A percentile compares a stretch with the other conserved stretches of the same genome.
phyloP scores from a whole-genome alignment of 164 flowering plant species.

The Vitis cinerea region DNA sequence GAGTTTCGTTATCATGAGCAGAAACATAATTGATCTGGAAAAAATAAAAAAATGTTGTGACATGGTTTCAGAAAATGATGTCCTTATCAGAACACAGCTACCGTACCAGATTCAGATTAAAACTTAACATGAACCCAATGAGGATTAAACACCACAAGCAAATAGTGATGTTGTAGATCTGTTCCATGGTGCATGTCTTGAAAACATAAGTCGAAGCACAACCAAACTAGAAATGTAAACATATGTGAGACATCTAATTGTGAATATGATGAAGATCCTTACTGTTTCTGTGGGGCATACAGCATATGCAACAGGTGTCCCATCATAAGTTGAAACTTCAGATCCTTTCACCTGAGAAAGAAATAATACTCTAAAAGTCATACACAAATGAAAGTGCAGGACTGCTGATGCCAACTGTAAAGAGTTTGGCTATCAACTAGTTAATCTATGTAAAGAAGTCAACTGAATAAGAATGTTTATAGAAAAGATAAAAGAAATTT shows the following conservation, averaged over 20 bases:
- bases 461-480: too few species aligned
- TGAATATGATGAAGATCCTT: conserved; percentile 17
- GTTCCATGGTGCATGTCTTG: background rate
- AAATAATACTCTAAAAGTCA: background rate
- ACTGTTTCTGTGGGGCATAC: conserved; percentile 78
- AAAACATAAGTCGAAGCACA: background rate
- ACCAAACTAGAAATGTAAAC: background rate
- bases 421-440: too few species aligned
- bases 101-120: too few species aligned
- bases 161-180: background rate
- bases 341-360: conserved; percentile 77
- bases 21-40: conserved; percentile 84
- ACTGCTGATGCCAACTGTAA: too few species aligned
- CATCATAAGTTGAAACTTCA: conserved; percentile 66
- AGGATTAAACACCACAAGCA: background rate
- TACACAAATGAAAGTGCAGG: too few species aligned
- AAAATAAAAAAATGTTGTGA: conserved; percentile 5
- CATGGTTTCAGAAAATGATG: conserved; percentile 2
- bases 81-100: background rate
- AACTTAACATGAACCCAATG: background rate
- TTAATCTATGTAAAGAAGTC: too few species aligned
- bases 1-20: conserved; percentile 97
- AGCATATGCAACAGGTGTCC: conserved; percentile 78
- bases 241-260: background rate
- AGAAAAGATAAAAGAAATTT: too few species aligned